phyloP scores from a whole-genome alignment of 495 filamentous ascomycete genomes.

The Podospora fimiseda region DNA sequence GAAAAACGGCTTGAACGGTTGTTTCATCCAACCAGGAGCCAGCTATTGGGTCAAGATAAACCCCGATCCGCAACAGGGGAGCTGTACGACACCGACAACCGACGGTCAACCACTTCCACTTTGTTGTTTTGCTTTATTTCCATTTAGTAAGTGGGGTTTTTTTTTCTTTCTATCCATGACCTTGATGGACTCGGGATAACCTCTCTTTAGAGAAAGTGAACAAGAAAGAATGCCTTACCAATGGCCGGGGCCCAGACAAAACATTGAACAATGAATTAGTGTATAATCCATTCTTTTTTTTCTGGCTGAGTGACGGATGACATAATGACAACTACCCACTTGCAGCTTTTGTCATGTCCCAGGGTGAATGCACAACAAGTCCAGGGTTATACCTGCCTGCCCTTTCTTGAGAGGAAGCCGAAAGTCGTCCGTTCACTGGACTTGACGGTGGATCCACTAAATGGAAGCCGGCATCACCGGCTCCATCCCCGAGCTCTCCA shows the following conservation, averaged over 20 bases:
- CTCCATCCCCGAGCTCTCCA: too few species aligned
- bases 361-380: neutral
- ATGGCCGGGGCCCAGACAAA: neutral
- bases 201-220: too few species aligned
- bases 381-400: neutral
- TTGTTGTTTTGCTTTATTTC: too few species aligned
- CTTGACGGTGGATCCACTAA: too few species aligned
- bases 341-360: neutral
- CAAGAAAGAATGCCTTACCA: neutral
- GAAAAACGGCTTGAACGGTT: conserved; percentile 29
- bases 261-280: too few species aligned
- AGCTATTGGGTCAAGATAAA: conserved; percentile 7
- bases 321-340: neutral
- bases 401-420: neutral
- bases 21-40: conserved; percentile 43
- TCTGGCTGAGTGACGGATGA: neutral
- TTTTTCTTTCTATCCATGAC: too few species aligned
- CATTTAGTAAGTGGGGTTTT: too few species aligned
- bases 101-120: too few species aligned
- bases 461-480: too few species aligned
- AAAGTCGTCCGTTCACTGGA: too few species aligned
- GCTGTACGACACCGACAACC: conserved; percentile 22
- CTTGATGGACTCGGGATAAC: too few species aligned
- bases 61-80: conserved; percentile 18
- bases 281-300: too few species aligned